A percentile compares a stretch with the other conserved stretches of the same genome.
phyloP scores from a whole-genome alignment of 768 basidiomycete species.

The Fistulinella prunicolor region DNA sequence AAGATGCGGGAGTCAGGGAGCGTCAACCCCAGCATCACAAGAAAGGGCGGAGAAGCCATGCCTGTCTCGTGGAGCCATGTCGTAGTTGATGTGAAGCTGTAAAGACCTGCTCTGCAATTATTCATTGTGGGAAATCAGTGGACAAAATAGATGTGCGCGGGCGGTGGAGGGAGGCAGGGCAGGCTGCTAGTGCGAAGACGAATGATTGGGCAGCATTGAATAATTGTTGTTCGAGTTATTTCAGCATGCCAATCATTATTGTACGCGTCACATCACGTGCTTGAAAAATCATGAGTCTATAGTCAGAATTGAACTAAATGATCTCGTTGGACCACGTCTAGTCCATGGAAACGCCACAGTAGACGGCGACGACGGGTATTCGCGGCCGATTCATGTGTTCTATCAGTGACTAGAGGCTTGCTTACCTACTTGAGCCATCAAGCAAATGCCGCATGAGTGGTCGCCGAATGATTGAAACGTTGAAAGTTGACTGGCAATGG shows the following conservation, averaged over 20 bases:
- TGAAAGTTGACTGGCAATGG: no score
- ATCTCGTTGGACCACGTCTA: no score
- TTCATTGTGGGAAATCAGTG: slow-evolving; percentile 16
- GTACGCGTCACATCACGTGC: slow-evolving; percentile 24
- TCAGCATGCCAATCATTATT: no score
- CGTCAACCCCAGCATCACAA: slow-evolving; percentile 22
- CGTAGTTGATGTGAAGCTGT: slow-evolving; percentile 20
- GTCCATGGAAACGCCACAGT: no score
- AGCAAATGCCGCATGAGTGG: no score
- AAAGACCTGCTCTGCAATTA: slow-evolving; percentile 27
- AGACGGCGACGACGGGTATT: no score
- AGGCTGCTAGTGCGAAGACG: not conserved
- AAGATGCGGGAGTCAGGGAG: slow-evolving; percentile 29
- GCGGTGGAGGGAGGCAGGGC: not conserved
- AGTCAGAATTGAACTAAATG: no score
- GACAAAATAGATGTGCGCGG: slow-evolving; percentile 2
- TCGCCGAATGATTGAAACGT: no score
- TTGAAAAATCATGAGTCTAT: slow-evolving; percentile 7
- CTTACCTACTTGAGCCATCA: no score
- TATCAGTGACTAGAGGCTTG: no score
- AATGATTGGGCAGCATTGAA: not conserved
- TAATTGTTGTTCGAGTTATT: slow-evolving; percentile 3
- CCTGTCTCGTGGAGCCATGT: slow-evolving; percentile 22
- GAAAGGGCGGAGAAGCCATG: slow-evolving; percentile 23
- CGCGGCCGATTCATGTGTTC: no score